Evolutionary conservation across 192 early-diverging fungal species (phyloP).

Genomic region (Kappamyces sp.): DNA sequence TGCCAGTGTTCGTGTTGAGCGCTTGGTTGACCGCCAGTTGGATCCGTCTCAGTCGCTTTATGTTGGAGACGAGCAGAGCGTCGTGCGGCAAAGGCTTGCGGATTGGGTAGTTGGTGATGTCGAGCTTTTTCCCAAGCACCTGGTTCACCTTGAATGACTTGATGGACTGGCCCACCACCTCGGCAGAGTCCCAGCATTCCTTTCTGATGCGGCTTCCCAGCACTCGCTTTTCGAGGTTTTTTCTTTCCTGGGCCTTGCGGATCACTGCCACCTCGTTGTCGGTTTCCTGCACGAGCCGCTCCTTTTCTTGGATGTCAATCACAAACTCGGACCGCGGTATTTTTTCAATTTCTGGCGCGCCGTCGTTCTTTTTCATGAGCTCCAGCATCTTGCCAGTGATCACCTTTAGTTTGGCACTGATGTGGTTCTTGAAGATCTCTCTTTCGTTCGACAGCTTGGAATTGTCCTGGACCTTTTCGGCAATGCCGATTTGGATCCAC

Average conservation of each 20-base stretch:
- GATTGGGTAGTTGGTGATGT: constrained; percentile 46
- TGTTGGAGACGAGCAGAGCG: constrained; percentile 19
- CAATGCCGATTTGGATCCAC: not conserved
- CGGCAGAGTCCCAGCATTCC: constrained; percentile 54
- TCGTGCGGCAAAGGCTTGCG: constrained; percentile 28
- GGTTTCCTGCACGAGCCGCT: constrained; percentile 29
- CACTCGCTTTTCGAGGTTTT: constrained; percentile 44
- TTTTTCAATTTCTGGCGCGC: constrained; percentile 36
- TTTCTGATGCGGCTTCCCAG: constrained; percentile 45
- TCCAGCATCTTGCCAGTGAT: constrained; percentile 36
- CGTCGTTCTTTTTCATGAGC: constrained; percentile 41
- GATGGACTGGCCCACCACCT: constrained; percentile 40
- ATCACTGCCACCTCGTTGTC: constrained; percentile 31
- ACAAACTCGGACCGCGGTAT: constrained; percentile 44
- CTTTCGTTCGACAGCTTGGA: not conserved
- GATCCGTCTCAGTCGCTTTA: constrained; percentile 32
- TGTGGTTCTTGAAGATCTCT: constrained; percentile 3
- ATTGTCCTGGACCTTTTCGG: not conserved
- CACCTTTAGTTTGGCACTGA: constrained; percentile 20
- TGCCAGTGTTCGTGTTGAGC: not conserved
- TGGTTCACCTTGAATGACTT: constrained; percentile 42
- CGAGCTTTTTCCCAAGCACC: constrained; percentile 24
- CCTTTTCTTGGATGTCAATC: constrained; percentile 47
- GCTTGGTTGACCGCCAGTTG: constrained; percentile 23
- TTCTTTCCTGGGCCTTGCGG: constrained; percentile 33